phyloP scores from a whole-genome alignment of 345 rosid genomes.

The Boechera retrofracta region DNA sequence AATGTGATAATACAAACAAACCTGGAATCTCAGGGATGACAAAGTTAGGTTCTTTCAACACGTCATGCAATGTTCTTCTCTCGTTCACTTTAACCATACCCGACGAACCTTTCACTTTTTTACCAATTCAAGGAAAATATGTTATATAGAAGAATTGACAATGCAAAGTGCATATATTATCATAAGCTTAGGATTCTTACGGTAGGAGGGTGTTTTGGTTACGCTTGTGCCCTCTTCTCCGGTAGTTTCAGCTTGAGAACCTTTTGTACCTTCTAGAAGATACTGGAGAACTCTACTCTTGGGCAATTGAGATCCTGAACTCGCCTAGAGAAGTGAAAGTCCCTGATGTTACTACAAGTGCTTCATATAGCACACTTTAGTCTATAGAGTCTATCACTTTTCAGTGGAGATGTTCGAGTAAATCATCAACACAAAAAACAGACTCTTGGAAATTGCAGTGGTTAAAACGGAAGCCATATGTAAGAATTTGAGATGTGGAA shows the following conservation, averaged over 20 bases:
- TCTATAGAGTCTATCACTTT: neutral
- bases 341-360: constrained; percentile 12
- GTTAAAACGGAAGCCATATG: neutral
- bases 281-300: constrained; percentile 58
- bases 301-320: constrained; percentile 58
- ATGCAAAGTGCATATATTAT: constrained; percentile 3
- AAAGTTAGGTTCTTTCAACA: constrained; percentile 66
- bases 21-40: constrained; percentile 84
- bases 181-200: constrained; percentile 31
- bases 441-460: neutral
- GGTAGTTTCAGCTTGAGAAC: constrained; percentile 58
- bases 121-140: neutral
- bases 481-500: constrained; percentile 4
- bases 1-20: constrained; percentile 36
- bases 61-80: constrained; percentile 62
- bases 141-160: neutral
- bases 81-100: constrained; percentile 81
- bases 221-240: constrained; percentile 53
- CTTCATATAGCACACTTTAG: constrained; percentile 17
- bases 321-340: constrained; percentile 53
- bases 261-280: constrained; percentile 86
- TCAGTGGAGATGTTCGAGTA: neutral
- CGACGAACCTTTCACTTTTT: constrained; percentile 48
- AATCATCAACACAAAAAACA: neutral
- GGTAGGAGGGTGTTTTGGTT: constrained; percentile 10